Evolutionary conservation across 2,329 filamentous ascomycete genomes (phyloP), one percentile per base, ranked within the genome.

Genomic region (Xylariaceae sp.): DNA sequence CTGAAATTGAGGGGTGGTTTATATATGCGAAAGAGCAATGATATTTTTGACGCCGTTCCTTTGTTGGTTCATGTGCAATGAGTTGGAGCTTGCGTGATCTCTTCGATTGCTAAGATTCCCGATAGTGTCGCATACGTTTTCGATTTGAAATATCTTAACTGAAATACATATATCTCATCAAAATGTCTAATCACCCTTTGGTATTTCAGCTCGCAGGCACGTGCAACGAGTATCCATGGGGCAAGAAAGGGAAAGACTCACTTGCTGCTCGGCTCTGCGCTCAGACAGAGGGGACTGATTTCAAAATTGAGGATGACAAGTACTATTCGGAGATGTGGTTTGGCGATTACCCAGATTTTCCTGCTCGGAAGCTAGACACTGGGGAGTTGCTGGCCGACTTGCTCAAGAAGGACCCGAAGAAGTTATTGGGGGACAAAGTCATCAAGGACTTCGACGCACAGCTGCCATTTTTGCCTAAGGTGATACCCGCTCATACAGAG

Each of bases 271-370:
- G 75, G 40, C 71, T 89, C 10, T 88, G 84, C 61, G 76, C 79
- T 11, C 80, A 86, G 59, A 88, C 86, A 0, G 83, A 84, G 0
- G 81, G 82, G 12, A 79, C 75, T 6, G 74, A 76, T 34, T 87
- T 87, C 71, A 75, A 80, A 54, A 78, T 90, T 45, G 77, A 90
- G 18, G 80, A 88, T 49, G 74, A 77, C 51, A 77, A 83, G 60
- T 69, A 74, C 6, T 91, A 91, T 63, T 76, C 76, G 0, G 76
- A 79, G 78, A 83, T 87, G 78, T 90, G 87, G 87, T 87, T 90
- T 74, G 87, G 86, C 4, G 89, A 88, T 42, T 90, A 91, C 64
- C 86, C 87, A 0, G 82, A 82, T 38, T 79, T 86, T 22, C 87
- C 87, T 0, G 87, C 84, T 1, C 81, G 82, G 48, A 74, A 88